Base-by-base conservation (phyloP, 495 filamentous ascomycete genomes). In the Melanomma pulvis-pyrius region DNA sequence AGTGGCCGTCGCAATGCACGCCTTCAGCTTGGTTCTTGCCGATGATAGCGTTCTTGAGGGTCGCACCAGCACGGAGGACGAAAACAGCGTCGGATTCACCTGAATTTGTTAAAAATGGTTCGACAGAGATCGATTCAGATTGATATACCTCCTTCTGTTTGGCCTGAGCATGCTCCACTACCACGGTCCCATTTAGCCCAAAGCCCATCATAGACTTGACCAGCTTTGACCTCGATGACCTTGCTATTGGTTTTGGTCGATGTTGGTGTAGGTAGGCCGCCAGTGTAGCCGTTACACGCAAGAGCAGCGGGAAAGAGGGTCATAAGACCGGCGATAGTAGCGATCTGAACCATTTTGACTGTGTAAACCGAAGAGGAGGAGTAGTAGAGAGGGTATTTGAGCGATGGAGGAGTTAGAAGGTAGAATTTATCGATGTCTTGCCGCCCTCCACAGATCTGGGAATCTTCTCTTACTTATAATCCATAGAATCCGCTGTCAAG, bases 11-110 rank as follows among this genome's bases (percentile, higher is more conserved):
- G 64, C 79, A 82, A 65, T 82, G 80, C 29, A 82, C 73, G 21
- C 79, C 79, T 59, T 82, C 80, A 49, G 76, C 74, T 59, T 82
- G 76, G 64, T 76, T 74, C 34, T 78, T 61, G 15, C 80, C 79
- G 51, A 81, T 80, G 69, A 82, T 78, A 25, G 74, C 76, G 61
- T 82, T 81, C 49, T 70, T 76, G 36, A 82, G 71, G 7, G 75
- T 74, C 1, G 72, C 79, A 26, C 80, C 80, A 50, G 75, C 64
- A 34, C 76, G 54, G 39, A 81, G 61, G 44, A 75, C 71, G 72
- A 80, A 82, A 41, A 82, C 73, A 11, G 76, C 75, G 28, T 79
- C 78, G 2, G 61, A 44, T 30, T 74, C 69, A 28, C 76, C 75
- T 12, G 72, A 6, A 44, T 44, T 12, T 34, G 30, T 12, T 34